A percentile compares a stretch with the other conserved stretches of the same genome.
These are phyloP conservation scores for Westerdykella aurantiaca DNA, from an alignment of 2,329 filamentous ascomycete species.

Conservation along the genomic window DNA sequence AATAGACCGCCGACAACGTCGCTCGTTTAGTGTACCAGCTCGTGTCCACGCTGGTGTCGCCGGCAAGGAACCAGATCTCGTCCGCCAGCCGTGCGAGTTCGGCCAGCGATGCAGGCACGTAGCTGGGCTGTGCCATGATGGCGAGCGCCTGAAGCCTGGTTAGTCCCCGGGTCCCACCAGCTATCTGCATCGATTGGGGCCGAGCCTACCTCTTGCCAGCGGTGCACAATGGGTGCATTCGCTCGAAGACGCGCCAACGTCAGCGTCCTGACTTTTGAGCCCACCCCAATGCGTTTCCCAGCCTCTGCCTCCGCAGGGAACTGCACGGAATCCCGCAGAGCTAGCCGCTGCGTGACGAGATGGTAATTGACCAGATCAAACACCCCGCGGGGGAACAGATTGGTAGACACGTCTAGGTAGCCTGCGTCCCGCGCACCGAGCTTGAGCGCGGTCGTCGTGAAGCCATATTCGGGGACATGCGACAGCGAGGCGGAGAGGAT, in stretches of 20 bases:
- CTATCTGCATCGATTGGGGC: conserved; percentile 17
- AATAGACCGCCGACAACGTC: conserved; percentile 61
- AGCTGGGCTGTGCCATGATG: conserved; percentile 78
- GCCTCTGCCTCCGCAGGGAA: conserved; percentile 33
- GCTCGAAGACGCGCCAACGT: conserved; percentile 71
- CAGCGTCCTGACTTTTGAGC: conserved; percentile 62
- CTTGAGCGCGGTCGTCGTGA: conserved; percentile 66
- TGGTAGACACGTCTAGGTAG: conserved; percentile 79
- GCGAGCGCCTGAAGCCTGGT: conserved; percentile 62
- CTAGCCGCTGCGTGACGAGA: conserved; percentile 60
- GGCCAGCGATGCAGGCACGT: conserved; percentile 66
- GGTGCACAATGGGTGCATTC: conserved; percentile 65
- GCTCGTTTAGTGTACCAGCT: conserved; percentile 79
- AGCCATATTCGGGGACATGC: conserved; percentile 77
- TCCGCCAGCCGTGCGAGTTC: conserved; percentile 81
- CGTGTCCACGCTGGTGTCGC: conserved; percentile 73
- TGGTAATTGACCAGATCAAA: conserved; percentile 81
- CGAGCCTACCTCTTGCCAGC: conserved; percentile 73
- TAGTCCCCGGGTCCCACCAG: not conserved
- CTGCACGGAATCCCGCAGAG: conserved; percentile 48
- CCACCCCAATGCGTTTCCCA: conserved; percentile 43
- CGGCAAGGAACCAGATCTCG: conserved; percentile 84
- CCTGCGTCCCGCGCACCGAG: conserved; percentile 78
- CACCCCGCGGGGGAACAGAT: conserved; percentile 70
- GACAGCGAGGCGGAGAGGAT: conserved; percentile 77